Base-by-base conservation (phyloP, 176 grass and related monocot species). In the Lolium multiflorum region DNA sequence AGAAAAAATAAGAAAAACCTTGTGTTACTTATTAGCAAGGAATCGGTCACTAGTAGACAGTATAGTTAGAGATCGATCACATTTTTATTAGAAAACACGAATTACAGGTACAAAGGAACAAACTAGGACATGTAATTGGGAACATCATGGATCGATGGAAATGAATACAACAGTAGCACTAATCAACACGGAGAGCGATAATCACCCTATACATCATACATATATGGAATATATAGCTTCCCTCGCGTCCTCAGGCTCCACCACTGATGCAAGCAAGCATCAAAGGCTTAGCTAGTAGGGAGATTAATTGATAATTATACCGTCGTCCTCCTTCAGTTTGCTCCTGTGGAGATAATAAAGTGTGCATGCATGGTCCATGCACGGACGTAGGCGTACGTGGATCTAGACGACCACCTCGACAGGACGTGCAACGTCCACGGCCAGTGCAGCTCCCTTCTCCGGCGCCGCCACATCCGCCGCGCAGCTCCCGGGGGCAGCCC, bases 341-440 rank as follows among this genome's bases (percentile, higher is more conserved):
- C 8, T 67, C 26, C 22, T n/a, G 12, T 82, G 71, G 35, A 17
- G 59, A 77, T 88, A 70, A 18, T 78, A 26, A 71, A 61, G 41
- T 28, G 55, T 10, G n/a, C 74, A 3, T 76, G 50, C 76, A 59
- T 60, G 76, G 55, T 38, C 76, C 55, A 78, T 78, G 76, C 54
- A 78, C 6, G 60, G 26, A 31, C 13, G 62, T 38, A 68, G 4
- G 65, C n/a, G 14, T 26, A 7, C 7, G 7, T 31, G 11, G 69
- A 35, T 50, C 63, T 89, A 89, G 43, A 18, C 84, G 28, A 14
- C 79, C 79, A 86, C 83, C 14, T 68, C 20, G n/a, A 86, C 51
- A 47, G 78, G 20, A 11, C 52, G 71, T 28, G 82, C 60, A 26
- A 77, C 38, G 31, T 35, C 31, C 31, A 67, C 48, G 6, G 47